Conservation (phyloP, 2,329 filamentous ascomycete genomes). For the Trichoderma koningiopsis region DNA sequence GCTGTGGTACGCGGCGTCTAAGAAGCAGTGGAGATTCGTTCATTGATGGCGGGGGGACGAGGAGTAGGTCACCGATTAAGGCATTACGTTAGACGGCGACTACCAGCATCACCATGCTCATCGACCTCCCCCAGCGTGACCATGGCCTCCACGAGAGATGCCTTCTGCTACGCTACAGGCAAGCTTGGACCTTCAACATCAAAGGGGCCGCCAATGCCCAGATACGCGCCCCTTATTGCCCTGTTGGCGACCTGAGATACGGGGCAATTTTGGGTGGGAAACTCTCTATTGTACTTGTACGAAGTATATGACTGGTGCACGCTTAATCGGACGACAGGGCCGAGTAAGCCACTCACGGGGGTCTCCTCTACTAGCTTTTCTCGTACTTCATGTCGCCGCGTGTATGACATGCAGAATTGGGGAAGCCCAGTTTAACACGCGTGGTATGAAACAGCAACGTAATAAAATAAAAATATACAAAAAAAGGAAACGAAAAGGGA, state of each 20-base stretch:
- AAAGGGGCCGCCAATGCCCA: not conserved
- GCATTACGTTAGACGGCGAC: constrained; percentile 10
- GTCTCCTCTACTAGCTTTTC: not conserved
- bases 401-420: constrained; percentile 31
- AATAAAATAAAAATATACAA: not conserved
- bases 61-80: not conserved
- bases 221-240: constrained; percentile 4
- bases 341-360: not conserved
- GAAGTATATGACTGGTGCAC: not conserved
- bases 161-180: not conserved
- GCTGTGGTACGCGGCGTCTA: not conserved
- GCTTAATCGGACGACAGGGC: not conserved
- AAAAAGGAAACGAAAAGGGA: not conserved
- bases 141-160: not conserved
- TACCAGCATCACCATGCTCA: not conserved
- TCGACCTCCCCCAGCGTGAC: not conserved
- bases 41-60: not conserved
- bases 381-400: constrained; percentile 27
- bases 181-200: not conserved
- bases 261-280: not conserved
- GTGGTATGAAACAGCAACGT: not conserved
- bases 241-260: constrained; percentile 14
- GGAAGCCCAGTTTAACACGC: not conserved
- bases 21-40: not conserved
- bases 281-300: not conserved